A percentile compares a stretch with the other conserved stretches of the same genome.
Evolutionary conservation across 148 eudicot genomes (phyloP).

Genomic region (Talinum fruticosum): DNA sequence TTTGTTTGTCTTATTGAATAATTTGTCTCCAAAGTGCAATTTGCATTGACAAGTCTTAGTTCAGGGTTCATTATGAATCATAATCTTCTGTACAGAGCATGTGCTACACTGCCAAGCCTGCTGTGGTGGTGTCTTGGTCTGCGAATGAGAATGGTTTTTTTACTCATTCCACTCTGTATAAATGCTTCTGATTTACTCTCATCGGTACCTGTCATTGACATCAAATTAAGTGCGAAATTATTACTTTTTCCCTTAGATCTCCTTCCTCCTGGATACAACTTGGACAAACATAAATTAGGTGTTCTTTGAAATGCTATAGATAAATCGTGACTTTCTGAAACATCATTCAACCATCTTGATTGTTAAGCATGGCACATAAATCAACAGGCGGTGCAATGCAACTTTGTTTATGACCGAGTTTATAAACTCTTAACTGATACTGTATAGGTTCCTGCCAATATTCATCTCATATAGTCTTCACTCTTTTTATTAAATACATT

Average conservation of each 20-base stretch:
- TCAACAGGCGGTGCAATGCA: not conserved
- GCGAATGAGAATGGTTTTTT: not conserved
- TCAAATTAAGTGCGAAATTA: not conserved
- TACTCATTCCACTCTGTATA: not conserved
- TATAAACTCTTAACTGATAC: no score
- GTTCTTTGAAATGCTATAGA: not conserved
- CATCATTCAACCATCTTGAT: not conserved
- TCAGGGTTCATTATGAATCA: not conserved
- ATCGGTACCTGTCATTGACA: not conserved
- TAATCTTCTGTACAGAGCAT: conserved; percentile 3
- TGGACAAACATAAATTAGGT: not conserved
- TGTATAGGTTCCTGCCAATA: not conserved
- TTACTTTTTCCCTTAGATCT: not conserved
- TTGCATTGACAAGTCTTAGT: not conserved
- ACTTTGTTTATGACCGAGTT: not conserved
- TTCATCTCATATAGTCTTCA: not conserved
- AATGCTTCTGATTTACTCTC: not conserved
- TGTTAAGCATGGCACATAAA: not conserved
- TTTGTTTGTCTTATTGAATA: not conserved
- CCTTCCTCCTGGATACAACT: not conserved
- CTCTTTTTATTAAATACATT: not conserved
- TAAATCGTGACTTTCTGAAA: not conserved
- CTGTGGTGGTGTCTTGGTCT: not conserved
- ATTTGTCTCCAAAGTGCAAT: not conserved
- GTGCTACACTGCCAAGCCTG: not conserved